Percentiles rank a stretch among this genome's conserved stretches.
Evolutionary conservation across 306 rosid species (phyloP).

Genomic region (Albizia julibrissin): DNA sequence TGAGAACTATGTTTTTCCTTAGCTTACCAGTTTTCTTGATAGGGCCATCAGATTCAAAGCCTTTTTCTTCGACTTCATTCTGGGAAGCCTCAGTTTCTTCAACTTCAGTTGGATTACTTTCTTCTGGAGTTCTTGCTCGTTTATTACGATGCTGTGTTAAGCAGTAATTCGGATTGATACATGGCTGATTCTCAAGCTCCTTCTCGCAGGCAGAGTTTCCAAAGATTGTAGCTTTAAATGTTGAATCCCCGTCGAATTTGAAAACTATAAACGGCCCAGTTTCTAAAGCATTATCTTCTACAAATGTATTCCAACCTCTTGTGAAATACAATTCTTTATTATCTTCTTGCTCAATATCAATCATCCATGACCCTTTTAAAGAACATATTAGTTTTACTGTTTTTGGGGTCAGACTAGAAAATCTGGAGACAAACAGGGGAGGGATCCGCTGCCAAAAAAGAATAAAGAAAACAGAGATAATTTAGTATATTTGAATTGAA

Average conservation of each 20-base stretch:
- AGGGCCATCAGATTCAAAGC: neutral
- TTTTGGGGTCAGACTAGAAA: neutral
- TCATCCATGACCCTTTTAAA: neutral
- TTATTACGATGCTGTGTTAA: neutral
- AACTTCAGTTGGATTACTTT: neutral
- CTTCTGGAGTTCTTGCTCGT: neutral
- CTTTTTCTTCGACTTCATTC: neutral
- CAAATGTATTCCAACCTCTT: neutral
- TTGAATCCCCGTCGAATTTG: conserved; percentile 11
- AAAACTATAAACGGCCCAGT: neutral
- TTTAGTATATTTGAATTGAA: neutral
- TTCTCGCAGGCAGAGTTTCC: neutral
- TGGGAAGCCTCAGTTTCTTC: neutral
- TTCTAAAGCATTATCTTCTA: neutral
- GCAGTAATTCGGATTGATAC: neutral
- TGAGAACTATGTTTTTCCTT: neutral
- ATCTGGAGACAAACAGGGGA: neutral
- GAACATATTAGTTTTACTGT: neutral
- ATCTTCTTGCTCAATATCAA: conserved; percentile 1
- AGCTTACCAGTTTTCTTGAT: neutral
- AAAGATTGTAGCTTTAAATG: neutral
- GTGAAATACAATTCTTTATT: neutral
- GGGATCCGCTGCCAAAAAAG: conserved; percentile 1
- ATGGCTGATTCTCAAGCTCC: neutral
- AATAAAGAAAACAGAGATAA: neutral